A percentile compares a stretch with the other conserved stretches of the same genome.
Conservation (phyloP, 202 grass and related monocot species). For the Setaria viridis region DNA sequence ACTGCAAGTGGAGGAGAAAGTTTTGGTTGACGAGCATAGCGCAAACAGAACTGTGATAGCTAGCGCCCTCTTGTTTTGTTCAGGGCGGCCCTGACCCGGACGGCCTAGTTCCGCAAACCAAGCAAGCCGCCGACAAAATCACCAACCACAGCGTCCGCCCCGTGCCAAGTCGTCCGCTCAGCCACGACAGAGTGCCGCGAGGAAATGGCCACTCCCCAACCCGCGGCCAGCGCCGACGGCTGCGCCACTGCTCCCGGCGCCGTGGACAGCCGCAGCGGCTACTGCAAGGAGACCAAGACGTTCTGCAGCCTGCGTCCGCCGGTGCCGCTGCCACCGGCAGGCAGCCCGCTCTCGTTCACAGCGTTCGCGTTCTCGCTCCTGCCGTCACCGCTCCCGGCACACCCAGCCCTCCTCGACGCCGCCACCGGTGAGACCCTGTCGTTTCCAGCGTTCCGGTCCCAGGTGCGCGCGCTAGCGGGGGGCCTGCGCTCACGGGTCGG, state of each 20-base stretch:
- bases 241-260: neutral
- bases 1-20: no score
- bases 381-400: conserved; percentile 41
- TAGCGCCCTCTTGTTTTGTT: no score
- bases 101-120: no score
- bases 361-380: conserved; percentile 51
- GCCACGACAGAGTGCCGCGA: neutral
- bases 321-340: conserved; percentile 47
- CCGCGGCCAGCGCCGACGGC: neutral
- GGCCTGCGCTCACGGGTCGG: conserved; percentile 13
- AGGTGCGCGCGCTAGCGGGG: conserved; percentile 17
- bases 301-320: conserved; percentile 61
- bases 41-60: no score
- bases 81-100: no score
- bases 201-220: conserved; percentile 29
- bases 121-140: neutral
- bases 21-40: no score
- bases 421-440: conserved; percentile 46
- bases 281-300: conserved; percentile 44
- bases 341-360: conserved; percentile 43
- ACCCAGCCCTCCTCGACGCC: conserved; percentile 57
- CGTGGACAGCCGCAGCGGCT: conserved; percentile 50
- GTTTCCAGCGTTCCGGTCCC: conserved; percentile 50
- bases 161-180: neutral
- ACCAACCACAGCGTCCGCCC: neutral